Evolutionary conservation across 331 rosid genomes (phyloP).

Genomic region (Cydonia oblonga): DNA sequence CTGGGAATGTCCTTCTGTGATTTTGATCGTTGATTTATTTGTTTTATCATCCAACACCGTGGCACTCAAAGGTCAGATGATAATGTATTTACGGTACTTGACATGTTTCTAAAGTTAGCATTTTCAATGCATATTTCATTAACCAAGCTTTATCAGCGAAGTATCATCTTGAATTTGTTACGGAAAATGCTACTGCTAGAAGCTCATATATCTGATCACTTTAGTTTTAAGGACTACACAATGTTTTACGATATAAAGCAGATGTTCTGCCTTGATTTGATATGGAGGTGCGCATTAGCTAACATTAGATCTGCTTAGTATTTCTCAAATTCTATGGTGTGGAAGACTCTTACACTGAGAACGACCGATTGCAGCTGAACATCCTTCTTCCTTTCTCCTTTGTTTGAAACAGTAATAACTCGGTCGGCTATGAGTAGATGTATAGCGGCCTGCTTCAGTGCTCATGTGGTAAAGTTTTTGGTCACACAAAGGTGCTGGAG

Average conservation of each 20-base stretch:
- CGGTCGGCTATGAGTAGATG: constrained; percentile 56
- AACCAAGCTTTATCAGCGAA: background rate
- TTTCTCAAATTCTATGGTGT: background rate
- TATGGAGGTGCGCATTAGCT: background rate
- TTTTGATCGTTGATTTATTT: constrained; percentile 62
- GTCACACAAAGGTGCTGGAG: constrained; percentile 28
- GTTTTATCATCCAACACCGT: constrained; percentile 74
- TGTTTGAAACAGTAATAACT: constrained; percentile 52
- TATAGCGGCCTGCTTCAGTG: constrained; percentile 54
- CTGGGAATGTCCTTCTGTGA: constrained; percentile 85
- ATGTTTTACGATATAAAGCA: background rate
- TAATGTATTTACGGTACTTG: background rate
- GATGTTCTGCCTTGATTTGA: background rate
- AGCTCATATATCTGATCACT: background rate
- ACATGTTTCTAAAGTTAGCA: background rate
- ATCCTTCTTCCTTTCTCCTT: background rate
- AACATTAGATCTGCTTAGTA: background rate
- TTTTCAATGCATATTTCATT: background rate
- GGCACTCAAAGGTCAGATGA: constrained; percentile 62
- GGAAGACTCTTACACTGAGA: background rate
- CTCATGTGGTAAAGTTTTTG: constrained; percentile 46
- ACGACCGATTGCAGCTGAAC: background rate
- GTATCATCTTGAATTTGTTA: background rate
- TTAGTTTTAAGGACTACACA: background rate
- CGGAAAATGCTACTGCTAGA: background rate